Percentiles rank a stretch among this genome's conserved stretches.
Conservation (phyloP, 257 asterid genomes). For the Avicennia marina region DNA sequence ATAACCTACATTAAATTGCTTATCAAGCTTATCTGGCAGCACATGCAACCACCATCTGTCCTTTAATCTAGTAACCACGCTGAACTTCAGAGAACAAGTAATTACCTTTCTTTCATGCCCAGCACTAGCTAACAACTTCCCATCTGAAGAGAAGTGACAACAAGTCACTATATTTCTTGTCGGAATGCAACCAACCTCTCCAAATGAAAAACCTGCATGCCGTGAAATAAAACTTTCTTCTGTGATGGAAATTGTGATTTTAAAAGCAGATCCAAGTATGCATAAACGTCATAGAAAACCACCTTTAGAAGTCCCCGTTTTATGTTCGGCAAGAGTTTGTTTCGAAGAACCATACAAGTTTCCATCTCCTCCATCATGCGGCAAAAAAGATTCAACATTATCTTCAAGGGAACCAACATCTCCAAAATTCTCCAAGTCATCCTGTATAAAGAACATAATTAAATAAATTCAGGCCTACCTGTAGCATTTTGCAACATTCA, state of each 20-base stretch:
- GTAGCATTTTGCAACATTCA: not conserved
- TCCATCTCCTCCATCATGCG: constrained; percentile 84
- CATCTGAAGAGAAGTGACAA: constrained; percentile 88
- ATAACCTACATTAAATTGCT: not conserved
- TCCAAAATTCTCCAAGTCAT: constrained; percentile 88
- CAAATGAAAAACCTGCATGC: constrained; percentile 62
- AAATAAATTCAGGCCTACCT: not conserved
- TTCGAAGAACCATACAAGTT: constrained; percentile 72
- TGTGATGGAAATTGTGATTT: constrained; percentile 6
- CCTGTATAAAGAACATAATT: constrained; percentile 40
- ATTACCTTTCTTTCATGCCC: constrained; percentile 81
- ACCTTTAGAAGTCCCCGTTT: constrained; percentile 79
- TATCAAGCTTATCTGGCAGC: not conserved
- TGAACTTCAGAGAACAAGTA: not conserved
- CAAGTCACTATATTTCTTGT: constrained; percentile 76
- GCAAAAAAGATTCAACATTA: constrained; percentile 73
- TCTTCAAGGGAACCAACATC: constrained; percentile 87
- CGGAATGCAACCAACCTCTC: constrained; percentile 84
- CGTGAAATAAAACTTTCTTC: not conserved
- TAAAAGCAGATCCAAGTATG: constrained; percentile 4
- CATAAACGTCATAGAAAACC: constrained; percentile 16
- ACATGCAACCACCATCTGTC: not conserved
- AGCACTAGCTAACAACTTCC: constrained; percentile 78
- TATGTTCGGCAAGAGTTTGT: constrained; percentile 54
- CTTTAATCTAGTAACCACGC: not conserved